phyloP scores from a whole-genome alignment of 768 basidiomycete species.

The Mycena indigotica region DNA sequence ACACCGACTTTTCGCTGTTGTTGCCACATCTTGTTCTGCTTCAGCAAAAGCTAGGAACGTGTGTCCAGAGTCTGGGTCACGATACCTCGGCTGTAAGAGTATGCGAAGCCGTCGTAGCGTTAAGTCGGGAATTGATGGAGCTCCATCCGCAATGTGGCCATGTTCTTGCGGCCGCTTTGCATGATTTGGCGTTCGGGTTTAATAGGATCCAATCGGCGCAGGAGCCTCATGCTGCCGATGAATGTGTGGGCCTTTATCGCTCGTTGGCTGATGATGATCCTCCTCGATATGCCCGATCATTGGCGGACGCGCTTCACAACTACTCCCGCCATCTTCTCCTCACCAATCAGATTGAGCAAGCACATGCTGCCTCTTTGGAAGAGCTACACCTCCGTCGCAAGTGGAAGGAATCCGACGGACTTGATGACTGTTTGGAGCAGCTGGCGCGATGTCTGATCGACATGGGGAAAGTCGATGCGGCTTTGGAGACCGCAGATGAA shows the following conservation, averaged over 20 bases:
- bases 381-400: conserved; percentile 12
- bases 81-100: conserved; percentile 4
- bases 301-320: conserved; percentile 15
- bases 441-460: conserved; percentile 10
- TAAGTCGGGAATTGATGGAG: conserved; percentile 4
- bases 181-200: conserved; percentile 18
- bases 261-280: conserved; percentile 4
- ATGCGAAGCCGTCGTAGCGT: conserved; percentile 2
- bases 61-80: not conserved
- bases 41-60: conserved; percentile 10
- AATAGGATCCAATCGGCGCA: not conserved
- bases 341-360: conserved; percentile 5
- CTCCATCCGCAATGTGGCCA: conserved; percentile 7
- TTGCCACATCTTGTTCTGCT: conserved; percentile 7
- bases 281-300: not conserved
- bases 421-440: conserved; percentile 12
- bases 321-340: conserved; percentile 8
- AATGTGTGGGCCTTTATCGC: conserved; percentile 16
- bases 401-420: not conserved
- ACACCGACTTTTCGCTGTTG: conserved; percentile 3
- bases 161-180: conserved; percentile 15
- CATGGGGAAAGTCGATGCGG: conserved; percentile 1
- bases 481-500: conserved; percentile 12
- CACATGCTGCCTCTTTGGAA: conserved; percentile 4
- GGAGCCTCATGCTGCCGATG: conserved; percentile 5